Evolutionary conservation across 495 filamentous ascomycete genomes (phyloP).

Genomic region (Thermothielavioides terrestris): DNA sequence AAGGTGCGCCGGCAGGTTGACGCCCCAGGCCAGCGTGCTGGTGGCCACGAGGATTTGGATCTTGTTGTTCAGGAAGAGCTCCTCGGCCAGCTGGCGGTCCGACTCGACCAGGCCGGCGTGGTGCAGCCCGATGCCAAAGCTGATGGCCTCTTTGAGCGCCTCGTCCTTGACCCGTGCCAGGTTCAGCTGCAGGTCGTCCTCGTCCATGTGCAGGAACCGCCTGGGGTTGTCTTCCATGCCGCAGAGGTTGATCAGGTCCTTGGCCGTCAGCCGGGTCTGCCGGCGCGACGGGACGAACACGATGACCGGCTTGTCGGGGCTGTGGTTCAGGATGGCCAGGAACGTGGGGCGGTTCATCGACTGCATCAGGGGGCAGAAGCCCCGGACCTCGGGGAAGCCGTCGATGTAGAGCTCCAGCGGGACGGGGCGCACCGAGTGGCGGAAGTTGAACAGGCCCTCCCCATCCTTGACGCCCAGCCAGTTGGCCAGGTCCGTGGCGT

Average conservation of each 20-base stretch:
- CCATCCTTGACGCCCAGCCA: slow-evolving; percentile 90
- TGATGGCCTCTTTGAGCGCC: slow-evolving; percentile 79
- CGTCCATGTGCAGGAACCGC: slow-evolving; percentile 84
- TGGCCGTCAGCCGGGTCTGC: slow-evolving; percentile 89
- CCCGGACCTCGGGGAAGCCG: slow-evolving; percentile 88
- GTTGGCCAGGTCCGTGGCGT: slow-evolving; percentile 86
- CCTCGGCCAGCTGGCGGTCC: slow-evolving; percentile 82
- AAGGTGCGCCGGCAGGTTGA: slow-evolving; percentile 93
- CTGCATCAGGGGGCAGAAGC: slow-evolving; percentile 97
- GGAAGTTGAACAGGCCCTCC: slow-evolving; percentile 96
- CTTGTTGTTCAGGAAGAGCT: slow-evolving; percentile 94
- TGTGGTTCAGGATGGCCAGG: slow-evolving; percentile 90
- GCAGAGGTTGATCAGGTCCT: slow-evolving; percentile 93
- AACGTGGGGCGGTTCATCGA: slow-evolving; percentile 98
- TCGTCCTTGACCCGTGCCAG: slow-evolving; percentile 84
- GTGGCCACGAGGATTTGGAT: slow-evolving; percentile 97
- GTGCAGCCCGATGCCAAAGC: slow-evolving; percentile 94
- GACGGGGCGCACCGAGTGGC: slow-evolving; percentile 94
- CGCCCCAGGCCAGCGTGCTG: slow-evolving; percentile 94
- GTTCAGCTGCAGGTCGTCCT: slow-evolving; percentile 83
- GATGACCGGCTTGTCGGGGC: slow-evolving; percentile 92
- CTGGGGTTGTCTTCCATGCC: slow-evolving; percentile 98
- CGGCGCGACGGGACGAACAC: slow-evolving; percentile 95
- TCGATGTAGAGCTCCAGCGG: slow-evolving; percentile 95
- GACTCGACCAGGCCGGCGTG: slow-evolving; percentile 95